Conservation (phyloP, 768 basidiomycete species). For the Tulasnella sp. region DNA sequence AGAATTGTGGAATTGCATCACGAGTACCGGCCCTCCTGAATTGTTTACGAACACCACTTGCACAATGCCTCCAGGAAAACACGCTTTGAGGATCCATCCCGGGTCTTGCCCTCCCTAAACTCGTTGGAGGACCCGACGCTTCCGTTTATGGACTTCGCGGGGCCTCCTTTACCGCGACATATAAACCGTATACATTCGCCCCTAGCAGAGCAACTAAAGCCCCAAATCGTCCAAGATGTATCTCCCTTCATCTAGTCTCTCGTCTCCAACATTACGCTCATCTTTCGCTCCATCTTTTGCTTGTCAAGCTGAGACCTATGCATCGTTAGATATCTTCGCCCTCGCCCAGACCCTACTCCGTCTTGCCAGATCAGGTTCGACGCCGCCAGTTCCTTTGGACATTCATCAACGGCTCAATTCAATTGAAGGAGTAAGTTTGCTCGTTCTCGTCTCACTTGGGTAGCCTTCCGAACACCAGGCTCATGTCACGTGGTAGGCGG, state of each 20-base stretch:
- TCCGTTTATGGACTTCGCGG: background rate
- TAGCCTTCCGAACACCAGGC: background rate
- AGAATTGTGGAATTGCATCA: background rate
- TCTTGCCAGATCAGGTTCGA: background rate
- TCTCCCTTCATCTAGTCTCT: background rate
- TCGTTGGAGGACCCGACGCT: background rate
- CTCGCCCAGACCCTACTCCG: background rate
- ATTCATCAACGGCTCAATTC: background rate
- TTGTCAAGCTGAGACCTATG: background rate
- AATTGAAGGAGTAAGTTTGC: background rate
- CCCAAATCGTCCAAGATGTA: background rate
- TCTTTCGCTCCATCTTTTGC: background rate
- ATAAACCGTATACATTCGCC: background rate
- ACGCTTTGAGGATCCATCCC: background rate
- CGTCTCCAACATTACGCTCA: background rate
- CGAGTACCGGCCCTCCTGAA: too few species aligned
- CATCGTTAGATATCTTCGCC: background rate
- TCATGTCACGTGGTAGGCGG: background rate
- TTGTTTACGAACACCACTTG: background rate
- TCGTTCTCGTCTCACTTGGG: background rate
- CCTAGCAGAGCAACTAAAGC: background rate
- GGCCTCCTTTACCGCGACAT: background rate
- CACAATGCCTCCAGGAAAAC: background rate
- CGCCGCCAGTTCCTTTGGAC: too few species aligned
- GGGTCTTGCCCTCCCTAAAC: background rate